Evolutionary conservation across 1,284 basidiomycete species (phyloP), one percentile per base, ranked within the genome.

Genomic region (Clitocybe nebularis): DNA sequence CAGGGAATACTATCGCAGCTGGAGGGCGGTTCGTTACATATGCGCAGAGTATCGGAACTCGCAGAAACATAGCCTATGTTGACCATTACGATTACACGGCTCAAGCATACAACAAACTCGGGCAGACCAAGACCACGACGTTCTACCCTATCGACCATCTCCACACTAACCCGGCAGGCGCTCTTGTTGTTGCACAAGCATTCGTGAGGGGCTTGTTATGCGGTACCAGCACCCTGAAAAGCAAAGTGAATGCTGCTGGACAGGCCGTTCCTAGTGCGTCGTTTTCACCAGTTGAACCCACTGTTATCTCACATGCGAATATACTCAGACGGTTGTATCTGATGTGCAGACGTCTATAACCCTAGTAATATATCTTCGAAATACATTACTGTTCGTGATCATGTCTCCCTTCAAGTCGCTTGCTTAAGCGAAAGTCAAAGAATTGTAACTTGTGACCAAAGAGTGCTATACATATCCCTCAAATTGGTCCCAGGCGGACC

Each of bases 101-200:
- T 14, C 49, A 61, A 42, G 50, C 54, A 5, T 67, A 62, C 50
- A 45, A 59, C 20, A 39, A 44, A 6, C 52, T 66, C 25, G 66
- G 66, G 6, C 35, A 56, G 39, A 51, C 57, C 2, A 47, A 50
- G 3, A 41, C 36, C 19, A 54, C 57, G 37, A 48, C 56, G 2
- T 65, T 58, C 47, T 67, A 57, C 50, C 63, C 63, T 9, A 55
- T 49, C 13, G 66, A 67, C 44, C 62, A 67, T 43, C 60, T 61
- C 7, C 66, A 68, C 44, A 68, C 64, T 11, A 60, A 48, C 37
- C 38, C 58, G 9, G 50, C 52, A 4, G 62, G 61, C 14, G 62
- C 62, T 19, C 42, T 56, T 28, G 55, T 58, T 8, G 61, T 62
- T 2, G 57, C 62, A 11, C 41, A 56, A 41, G 59, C 62, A 11